phyloP scores from a whole-genome alignment of 108 stramenopile genomes.

The Skeletonema tropicum region DNA sequence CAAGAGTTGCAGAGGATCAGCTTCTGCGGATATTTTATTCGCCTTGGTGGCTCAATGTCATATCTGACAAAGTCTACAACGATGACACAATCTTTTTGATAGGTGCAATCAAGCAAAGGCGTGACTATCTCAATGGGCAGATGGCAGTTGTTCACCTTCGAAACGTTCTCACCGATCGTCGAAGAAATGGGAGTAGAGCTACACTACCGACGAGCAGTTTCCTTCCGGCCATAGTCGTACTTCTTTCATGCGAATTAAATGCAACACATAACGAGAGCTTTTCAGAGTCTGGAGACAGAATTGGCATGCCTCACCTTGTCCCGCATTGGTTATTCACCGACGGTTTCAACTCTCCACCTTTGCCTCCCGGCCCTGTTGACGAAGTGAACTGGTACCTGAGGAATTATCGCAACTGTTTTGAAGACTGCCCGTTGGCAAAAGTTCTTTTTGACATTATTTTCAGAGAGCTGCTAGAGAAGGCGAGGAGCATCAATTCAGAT shows the following conservation, averaged over 20 bases:
- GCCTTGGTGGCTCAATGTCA: slow-evolving; percentile 10
- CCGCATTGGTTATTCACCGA: slow-evolving; percentile 13
- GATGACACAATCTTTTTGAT: slow-evolving; percentile 15
- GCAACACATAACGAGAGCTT: not conserved
- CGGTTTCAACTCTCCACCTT: not conserved
- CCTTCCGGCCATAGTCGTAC: not conserved
- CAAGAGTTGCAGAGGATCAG: slow-evolving; percentile 10
- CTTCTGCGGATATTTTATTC: slow-evolving; percentile 18
- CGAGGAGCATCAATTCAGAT: slow-evolving; percentile 3
- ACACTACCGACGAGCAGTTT: not conserved
- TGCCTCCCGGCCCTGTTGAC: not conserved
- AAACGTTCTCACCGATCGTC: not conserved
- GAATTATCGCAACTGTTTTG: slow-evolving; percentile 13
- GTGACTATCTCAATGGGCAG: slow-evolving; percentile 6
- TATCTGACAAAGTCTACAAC: slow-evolving; percentile 1
- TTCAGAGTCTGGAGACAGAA: slow-evolving; percentile 9
- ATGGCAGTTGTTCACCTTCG: slow-evolving; percentile 19
- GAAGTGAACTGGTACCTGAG: slow-evolving; percentile 15
- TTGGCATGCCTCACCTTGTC: slow-evolving; percentile 22
- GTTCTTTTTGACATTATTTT: slow-evolving; percentile 23
- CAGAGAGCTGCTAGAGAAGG: slow-evolving; percentile 1
- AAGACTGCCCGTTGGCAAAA: slow-evolving; percentile 21
- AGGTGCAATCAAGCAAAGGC: not conserved
- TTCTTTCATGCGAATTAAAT: not conserved
- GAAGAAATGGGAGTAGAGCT: not conserved